Conservation (phyloP, 179 eudicot genomes). For the Heliamphora pulchella region DNA sequence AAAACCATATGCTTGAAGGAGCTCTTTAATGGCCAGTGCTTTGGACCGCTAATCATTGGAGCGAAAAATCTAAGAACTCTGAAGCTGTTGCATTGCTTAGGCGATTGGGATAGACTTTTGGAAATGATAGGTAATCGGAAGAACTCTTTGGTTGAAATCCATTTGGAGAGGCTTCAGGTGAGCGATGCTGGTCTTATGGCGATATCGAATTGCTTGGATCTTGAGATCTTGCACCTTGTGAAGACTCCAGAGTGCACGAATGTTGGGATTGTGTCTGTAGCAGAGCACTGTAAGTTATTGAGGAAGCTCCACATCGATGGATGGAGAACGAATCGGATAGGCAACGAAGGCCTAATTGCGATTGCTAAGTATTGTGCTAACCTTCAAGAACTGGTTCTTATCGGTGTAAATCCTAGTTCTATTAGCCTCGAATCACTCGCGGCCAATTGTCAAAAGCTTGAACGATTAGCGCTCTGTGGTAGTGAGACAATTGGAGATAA, state of each 20-base stretch:
- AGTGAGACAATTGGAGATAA: slow-evolving; percentile 61
- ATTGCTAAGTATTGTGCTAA: slow-evolving; percentile 46
- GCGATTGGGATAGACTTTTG: slow-evolving; percentile 64
- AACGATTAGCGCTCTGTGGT: slow-evolving; percentile 59
- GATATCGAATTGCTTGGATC: slow-evolving; percentile 27
- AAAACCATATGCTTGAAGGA: slow-evolving; percentile 53
- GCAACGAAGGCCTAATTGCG: slow-evolving; percentile 47
- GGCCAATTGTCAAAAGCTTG: slow-evolving; percentile 39
- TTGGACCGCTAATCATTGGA: slow-evolving; percentile 48
- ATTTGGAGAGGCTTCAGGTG: slow-evolving; percentile 58
- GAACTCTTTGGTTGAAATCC: slow-evolving; percentile 41
- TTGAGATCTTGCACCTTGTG: slow-evolving; percentile 58
- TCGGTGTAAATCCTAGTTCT: slow-evolving; percentile 46
- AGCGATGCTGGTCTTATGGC: slow-evolving; percentile 48
- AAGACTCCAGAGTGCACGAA: slow-evolving; percentile 62
- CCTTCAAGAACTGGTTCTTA: slow-evolving; percentile 55
- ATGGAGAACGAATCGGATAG: slow-evolving; percentile 66
- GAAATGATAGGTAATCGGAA: slow-evolving; percentile 29
- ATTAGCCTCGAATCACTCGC: slow-evolving; percentile 43
- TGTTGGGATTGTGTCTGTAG: slow-evolving; percentile 37
- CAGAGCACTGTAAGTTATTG: slow-evolving; percentile 49
- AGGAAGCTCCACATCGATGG: slow-evolving; percentile 73
- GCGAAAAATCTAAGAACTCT: slow-evolving; percentile 42
- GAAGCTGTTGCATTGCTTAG: slow-evolving; percentile 50
- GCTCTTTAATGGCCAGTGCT: slow-evolving; percentile 55